Evolutionary conservation across 176 grass and related monocot genomes (phyloP).

Genomic region (Cenchrus purpureus): DNA sequence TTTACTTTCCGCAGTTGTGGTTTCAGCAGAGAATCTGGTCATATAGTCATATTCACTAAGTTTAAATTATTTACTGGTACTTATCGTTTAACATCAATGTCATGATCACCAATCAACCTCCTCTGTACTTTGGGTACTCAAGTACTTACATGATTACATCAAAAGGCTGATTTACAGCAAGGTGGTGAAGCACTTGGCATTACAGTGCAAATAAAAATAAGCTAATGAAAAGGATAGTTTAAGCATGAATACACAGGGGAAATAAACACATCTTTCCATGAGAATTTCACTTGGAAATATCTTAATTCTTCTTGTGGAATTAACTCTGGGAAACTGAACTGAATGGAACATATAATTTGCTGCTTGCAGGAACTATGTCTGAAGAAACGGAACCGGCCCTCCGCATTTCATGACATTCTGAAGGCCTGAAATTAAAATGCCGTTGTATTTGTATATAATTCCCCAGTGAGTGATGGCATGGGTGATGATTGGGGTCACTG

Average conservation of each 20-base stretch:
- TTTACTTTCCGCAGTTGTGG: neutral
- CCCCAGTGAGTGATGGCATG: neutral
- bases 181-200: neutral
- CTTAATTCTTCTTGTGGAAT: neutral
- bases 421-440: conserved; percentile 45
- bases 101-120: neutral
- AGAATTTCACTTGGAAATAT: neutral
- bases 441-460: neutral
- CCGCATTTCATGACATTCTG: conserved; percentile 64
- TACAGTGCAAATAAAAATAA: neutral
- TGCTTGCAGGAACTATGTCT: conserved; percentile 69
- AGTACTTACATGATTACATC: neutral
- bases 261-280: neutral
- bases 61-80: neutral
- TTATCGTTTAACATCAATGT: neutral
- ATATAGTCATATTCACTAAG: neutral
- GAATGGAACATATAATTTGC: neutral
- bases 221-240: neutral
- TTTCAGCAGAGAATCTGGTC: neutral
- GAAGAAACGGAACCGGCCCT: conserved; percentile 59
- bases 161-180: neutral
- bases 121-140: neutral
- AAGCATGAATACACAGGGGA: neutral
- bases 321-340: neutral
- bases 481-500: neutral